These are phyloP conservation scores for Termitomyces sp. DNA, from an alignment of 768 basidiomycete genomes.

Conservation along the genomic window DNA sequence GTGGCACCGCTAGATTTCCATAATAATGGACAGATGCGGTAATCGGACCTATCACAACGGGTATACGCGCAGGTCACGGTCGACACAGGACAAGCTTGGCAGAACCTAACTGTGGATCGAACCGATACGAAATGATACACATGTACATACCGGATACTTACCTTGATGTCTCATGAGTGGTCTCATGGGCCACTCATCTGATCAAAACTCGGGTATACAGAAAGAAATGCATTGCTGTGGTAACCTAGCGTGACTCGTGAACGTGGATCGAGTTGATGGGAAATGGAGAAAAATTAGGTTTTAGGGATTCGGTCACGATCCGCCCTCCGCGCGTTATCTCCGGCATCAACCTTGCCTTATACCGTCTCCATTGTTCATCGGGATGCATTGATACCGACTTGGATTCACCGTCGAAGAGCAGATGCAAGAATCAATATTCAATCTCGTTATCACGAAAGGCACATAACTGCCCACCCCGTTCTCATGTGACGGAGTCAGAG, in stretches of 20 bases:
- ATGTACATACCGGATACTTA: neutral
- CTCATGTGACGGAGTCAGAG: neutral
- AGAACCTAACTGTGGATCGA: slow-evolving; percentile 1
- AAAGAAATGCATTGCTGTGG: neutral
- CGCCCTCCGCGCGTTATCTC: slow-evolving; percentile 6
- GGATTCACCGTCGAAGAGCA: neutral
- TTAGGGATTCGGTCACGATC: slow-evolving; percentile 9
- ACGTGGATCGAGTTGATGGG: neutral
- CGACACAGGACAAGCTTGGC: slow-evolving; percentile 11
- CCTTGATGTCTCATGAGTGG: slow-evolving; percentile 4
- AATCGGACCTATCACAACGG: slow-evolving; percentile 21
- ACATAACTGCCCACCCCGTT: neutral
- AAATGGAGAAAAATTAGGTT: slow-evolving; percentile 12
- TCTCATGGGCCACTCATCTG: slow-evolving; percentile 10
- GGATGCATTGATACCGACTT: neutral
- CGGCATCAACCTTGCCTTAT: slow-evolving; percentile 3
- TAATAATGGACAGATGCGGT: slow-evolving; percentile 29
- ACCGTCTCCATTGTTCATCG: neutral
- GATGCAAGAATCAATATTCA: neutral
- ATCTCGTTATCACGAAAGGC: neutral
- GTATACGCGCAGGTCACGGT: slow-evolving; percentile 16
- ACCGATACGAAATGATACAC: neutral
- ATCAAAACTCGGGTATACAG: slow-evolving; percentile 1
- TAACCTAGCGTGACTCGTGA: neutral
- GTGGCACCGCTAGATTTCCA: slow-evolving; percentile 33